These are phyloP conservation scores for Penicillium sp. DNA, from an alignment of 2,329 filamentous ascomycete genomes.

Conservation along the genomic window DNA sequence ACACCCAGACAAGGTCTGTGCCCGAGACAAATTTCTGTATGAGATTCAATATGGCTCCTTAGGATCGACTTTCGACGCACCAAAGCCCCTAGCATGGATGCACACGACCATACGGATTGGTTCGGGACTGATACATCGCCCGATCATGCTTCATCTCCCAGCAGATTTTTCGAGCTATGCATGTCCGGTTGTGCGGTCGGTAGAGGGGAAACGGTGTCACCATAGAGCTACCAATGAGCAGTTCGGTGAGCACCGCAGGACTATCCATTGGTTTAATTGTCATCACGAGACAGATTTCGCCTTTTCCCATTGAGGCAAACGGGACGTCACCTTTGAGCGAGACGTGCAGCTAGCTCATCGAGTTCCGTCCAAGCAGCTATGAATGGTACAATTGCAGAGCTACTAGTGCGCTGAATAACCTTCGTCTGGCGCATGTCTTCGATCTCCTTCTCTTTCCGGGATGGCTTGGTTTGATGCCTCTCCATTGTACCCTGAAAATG, in stretches of 20 bases:
- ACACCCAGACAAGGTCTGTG: not conserved
- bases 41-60: not conserved
- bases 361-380: conserved; percentile 3
- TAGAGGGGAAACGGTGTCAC: conserved; percentile 25
- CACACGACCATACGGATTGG: conserved; percentile 25
- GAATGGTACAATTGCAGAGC: not conserved
- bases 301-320: conserved; percentile 14
- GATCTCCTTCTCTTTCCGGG: conserved; percentile 18
- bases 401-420: not conserved
- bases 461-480: conserved; percentile 16
- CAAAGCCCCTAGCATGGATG: conserved; percentile 5
- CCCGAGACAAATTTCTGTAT: not conserved
- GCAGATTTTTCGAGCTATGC: conserved; percentile 22
- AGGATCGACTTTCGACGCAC: not conserved
- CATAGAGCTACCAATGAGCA: conserved; percentile 21
- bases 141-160: conserved; percentile 18
- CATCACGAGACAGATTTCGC: conserved; percentile 25
- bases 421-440: conserved; percentile 11
- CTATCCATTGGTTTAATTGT: conserved; percentile 17
- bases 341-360: conserved; percentile 5
- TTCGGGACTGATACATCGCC: conserved; percentile 24
- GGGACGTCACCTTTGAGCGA: conserved; percentile 15
- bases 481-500: conserved; percentile 13
- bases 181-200: conserved; percentile 24
- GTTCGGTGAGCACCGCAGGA: conserved; percentile 3